Evolutionary conservation across 768 basidiomycete species (phyloP).

Genomic region (Suillus cothurnatus): DNA sequence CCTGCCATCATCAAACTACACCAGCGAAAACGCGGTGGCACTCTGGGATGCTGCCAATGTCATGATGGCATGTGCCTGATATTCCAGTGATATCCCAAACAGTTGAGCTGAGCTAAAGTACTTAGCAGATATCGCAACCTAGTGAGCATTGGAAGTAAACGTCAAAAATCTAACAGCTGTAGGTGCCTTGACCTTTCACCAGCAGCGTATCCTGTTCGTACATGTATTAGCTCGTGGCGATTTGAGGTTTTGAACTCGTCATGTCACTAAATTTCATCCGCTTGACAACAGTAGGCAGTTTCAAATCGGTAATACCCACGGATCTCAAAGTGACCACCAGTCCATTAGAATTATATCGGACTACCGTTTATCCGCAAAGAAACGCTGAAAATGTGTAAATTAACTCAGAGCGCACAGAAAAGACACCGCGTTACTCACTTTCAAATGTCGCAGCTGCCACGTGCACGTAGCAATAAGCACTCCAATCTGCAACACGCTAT

Average conservation of each 20-base stretch:
- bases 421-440: constrained; percentile 49
- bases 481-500: constrained; percentile 84
- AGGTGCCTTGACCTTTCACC: background rate
- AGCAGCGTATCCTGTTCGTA: background rate
- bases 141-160: background rate
- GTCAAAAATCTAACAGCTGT: background rate
- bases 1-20: background rate
- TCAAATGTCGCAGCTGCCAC: constrained; percentile 94
- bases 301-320: background rate
- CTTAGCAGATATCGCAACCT: background rate
- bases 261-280: background rate
- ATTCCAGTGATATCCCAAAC: background rate
- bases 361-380: constrained; percentile 83
- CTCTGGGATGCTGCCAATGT: background rate
- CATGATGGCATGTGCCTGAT: background rate
- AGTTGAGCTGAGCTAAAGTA: background rate
- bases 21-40: background rate
- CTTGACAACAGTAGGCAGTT: background rate
- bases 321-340: background rate
- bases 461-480: constrained; percentile 83
- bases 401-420: constrained; percentile 10
- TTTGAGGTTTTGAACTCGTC: background rate
- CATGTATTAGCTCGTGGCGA: background rate
- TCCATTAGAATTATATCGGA: background rate
- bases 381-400: constrained; percentile 48